phyloP scores from a whole-genome alignment of 257 asterid species.

The Rubia yunnanensis region DNA sequence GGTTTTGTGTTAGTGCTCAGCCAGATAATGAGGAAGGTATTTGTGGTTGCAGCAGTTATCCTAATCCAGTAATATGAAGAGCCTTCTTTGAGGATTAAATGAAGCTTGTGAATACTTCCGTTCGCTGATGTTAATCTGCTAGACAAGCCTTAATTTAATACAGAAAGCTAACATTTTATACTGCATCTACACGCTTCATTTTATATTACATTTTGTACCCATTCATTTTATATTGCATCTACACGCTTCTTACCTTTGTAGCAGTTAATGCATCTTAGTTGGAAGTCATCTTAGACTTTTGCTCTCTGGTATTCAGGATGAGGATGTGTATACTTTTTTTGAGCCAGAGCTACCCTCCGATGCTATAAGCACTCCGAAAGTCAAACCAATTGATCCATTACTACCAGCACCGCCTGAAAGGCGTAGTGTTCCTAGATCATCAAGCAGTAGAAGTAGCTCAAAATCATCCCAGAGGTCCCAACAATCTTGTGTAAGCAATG shows the following conservation, averaged over 20 bases:
- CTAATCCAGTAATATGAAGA: neutral
- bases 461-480: conserved; percentile 31
- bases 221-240: neutral
- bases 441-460: conserved; percentile 33
- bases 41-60: neutral
- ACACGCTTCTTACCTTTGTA: neutral
- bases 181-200: too few species aligned
- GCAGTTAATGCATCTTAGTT: neutral
- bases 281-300: neutral
- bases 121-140: neutral
- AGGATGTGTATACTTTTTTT: conserved; percentile 80
- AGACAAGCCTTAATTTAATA: neutral
- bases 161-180: too few species aligned
- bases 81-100: neutral
- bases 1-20: neutral
- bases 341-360: conserved; percentile 89
- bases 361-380: conserved; percentile 33
- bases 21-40: neutral
- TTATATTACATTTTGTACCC: neutral
- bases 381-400: conserved; percentile 34
- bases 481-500: conserved; percentile 18
- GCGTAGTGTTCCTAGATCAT: conserved; percentile 31
- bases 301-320: conserved; percentile 49
- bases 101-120: neutral
- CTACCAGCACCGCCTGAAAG: conserved; percentile 31